Evolutionary conservation across 345 rosid genomes (phyloP).

Genomic region (Lepidium africanum): DNA sequence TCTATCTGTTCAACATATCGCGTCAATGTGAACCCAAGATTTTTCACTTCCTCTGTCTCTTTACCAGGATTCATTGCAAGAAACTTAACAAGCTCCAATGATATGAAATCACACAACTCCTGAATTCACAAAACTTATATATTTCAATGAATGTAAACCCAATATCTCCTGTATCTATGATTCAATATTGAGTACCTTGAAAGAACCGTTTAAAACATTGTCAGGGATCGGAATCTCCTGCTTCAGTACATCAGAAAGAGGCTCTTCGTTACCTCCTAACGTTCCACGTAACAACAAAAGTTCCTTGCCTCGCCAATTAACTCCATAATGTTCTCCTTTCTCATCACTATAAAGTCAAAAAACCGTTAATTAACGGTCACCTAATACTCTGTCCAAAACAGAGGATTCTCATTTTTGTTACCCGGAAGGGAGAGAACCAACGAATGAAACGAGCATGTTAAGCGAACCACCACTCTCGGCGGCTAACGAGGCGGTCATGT

Average conservation of each 20-base stretch:
- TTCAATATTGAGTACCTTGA: conserved; percentile 29
- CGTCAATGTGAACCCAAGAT: conserved; percentile 43
- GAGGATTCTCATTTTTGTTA: background rate
- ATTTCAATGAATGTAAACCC: background rate
- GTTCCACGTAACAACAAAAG: conserved; percentile 39
- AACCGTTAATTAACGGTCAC: background rate
- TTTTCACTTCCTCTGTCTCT: conserved; percentile 13
- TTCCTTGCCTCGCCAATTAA: conserved; percentile 41
- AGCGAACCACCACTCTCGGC: conserved; percentile 19
- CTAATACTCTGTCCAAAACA: background rate
- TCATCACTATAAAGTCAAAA: conserved; percentile 32
- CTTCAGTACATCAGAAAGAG: conserved; percentile 39
- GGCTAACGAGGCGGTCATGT: conserved; percentile 38
- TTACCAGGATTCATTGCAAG: conserved; percentile 28
- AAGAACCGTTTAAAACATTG: conserved; percentile 25
- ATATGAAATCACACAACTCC: conserved; percentile 44
- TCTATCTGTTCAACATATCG: conserved; percentile 31
- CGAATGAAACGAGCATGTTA: conserved; percentile 42
- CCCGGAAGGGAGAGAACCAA: conserved; percentile 52
- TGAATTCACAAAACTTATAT: background rate
- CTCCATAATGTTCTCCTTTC: conserved; percentile 52
- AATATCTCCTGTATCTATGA: background rate
- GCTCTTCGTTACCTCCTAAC: conserved; percentile 45
- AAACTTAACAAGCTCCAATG: conserved; percentile 42
- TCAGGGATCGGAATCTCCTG: conserved; percentile 44